phyloP scores from a whole-genome alignment of 306 rosid genomes.

The Vigna reflexopilosa region DNA sequence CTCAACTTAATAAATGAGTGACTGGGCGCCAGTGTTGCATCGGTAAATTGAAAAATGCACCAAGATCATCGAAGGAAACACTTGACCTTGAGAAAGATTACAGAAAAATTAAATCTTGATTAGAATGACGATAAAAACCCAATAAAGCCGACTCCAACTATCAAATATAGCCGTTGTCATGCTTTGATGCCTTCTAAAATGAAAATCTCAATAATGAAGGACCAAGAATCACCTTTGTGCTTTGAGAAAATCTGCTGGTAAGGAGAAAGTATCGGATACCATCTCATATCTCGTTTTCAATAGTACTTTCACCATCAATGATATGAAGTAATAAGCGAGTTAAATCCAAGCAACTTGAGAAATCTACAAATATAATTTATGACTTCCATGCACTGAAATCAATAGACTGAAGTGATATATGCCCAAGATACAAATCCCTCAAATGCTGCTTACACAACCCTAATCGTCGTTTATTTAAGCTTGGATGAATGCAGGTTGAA shows the following conservation, averaged over 20 bases:
- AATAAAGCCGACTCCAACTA: conserved; percentile 12
- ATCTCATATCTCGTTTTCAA: conserved; percentile 58
- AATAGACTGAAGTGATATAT: conserved; percentile 85
- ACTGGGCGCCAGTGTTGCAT: conserved; percentile 27
- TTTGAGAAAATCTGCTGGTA: conserved; percentile 55
- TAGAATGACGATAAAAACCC: conserved; percentile 12
- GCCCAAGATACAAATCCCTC: conserved; percentile 77
- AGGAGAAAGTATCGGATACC: conserved; percentile 51
- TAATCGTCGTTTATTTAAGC: conserved; percentile 74
- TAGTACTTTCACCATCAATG: conserved; percentile 67
- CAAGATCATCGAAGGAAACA: conserved; percentile 69
- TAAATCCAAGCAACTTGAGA: conserved; percentile 30
- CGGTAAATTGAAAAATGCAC: conserved; percentile 64
- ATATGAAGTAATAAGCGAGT: conserved; percentile 22
- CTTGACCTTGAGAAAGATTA: conserved; percentile 56
- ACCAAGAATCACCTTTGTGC: conserved; percentile 54
- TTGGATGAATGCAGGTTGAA: conserved; percentile 85
- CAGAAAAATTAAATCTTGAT: conserved; percentile 15
- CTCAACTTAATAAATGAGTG: conserved; percentile 45
- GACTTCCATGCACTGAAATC: conserved; percentile 85
- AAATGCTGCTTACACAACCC: conserved; percentile 86
- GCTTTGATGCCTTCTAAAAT: conserved; percentile 17
- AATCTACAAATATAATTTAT: conserved; percentile 37
- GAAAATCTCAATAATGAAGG: conserved; percentile 21
- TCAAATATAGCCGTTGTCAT: conserved; percentile 11